These are phyloP conservation scores for Dioscorea alata DNA, from an alignment of 106 monocot species.

Conservation along the genomic window DNA sequence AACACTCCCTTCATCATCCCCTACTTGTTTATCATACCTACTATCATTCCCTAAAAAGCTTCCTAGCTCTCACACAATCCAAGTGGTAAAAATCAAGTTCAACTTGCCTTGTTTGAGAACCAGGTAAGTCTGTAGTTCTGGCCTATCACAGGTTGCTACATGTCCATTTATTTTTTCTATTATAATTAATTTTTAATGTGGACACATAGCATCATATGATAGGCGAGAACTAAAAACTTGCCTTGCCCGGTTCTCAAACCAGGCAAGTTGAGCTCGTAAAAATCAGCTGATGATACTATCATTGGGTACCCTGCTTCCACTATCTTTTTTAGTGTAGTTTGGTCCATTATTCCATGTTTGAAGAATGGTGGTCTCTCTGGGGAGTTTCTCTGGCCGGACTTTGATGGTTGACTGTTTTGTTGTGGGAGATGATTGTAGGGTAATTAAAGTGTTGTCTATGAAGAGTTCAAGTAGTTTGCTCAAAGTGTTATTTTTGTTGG, in stretches of 20 bases:
- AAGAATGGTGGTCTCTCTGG: conserved; percentile 57
- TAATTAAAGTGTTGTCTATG: conserved; percentile 49
- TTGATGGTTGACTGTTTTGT: conserved; percentile 55
- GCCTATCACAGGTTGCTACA: too few relatives aligned
- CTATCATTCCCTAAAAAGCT: conserved; percentile 90
- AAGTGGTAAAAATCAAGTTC: conserved; percentile 93
- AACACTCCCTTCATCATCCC: too few relatives aligned
- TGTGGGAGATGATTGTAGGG: conserved; percentile 34
- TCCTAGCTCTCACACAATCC: conserved; percentile 87
- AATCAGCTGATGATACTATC: conserved; percentile 79
- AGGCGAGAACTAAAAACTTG: too few relatives aligned
- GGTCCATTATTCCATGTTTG: conserved; percentile 95
- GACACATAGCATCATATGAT: too few relatives aligned
- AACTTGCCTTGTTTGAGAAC: too few relatives aligned
- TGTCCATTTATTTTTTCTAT: too few relatives aligned
- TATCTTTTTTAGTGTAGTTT: conserved; percentile 62
- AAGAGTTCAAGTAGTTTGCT: conserved; percentile 61
- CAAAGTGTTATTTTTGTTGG: conserved; percentile 43
- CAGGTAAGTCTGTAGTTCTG: too few relatives aligned
- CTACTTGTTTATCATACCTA: conserved; percentile 52
- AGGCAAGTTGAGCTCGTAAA: too few relatives aligned
- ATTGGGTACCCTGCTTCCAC: conserved; percentile 64
- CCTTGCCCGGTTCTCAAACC: too few relatives aligned
- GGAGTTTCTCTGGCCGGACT: conserved; percentile 28
- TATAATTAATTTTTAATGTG: too few relatives aligned